phyloP scores from a whole-genome alignment of 805 yeast species.

The Hanseniaspora nectarophila region DNA sequence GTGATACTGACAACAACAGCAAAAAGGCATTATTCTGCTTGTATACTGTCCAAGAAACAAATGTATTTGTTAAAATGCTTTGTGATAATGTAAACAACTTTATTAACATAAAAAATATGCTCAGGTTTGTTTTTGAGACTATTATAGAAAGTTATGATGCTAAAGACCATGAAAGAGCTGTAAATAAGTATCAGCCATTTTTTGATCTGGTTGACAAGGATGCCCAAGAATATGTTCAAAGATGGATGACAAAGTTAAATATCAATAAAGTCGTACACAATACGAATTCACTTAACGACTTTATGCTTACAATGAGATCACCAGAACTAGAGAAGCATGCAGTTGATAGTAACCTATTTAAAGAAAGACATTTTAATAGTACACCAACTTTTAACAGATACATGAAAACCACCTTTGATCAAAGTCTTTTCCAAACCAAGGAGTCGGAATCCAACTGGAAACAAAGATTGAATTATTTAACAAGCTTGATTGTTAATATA shows the following conservation, averaged over 20 bases:
- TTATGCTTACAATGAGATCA: neutral
- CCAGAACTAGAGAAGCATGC: neutral
- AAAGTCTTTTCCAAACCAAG: slow-evolving; percentile 46
- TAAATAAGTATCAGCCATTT: neutral
- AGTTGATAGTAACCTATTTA: neutral
- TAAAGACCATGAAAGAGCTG: neutral
- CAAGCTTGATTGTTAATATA: slow-evolving; percentile 30
- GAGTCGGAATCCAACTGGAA: slow-evolving; percentile 89
- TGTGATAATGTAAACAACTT: neutral
- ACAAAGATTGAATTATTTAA: slow-evolving; percentile 50
- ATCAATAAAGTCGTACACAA: neutral
- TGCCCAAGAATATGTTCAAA: neutral
- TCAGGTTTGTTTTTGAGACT: slow-evolving; percentile 1
- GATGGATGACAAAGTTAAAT: neutral
- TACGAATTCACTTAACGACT: neutral
- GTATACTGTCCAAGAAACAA: slow-evolving; percentile 19
- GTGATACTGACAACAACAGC: slow-evolving; percentile 10
- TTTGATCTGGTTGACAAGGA: neutral
- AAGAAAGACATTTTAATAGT: neutral
- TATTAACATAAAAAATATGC: neutral
- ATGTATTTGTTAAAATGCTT: slow-evolving; percentile 14
- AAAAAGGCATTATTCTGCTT: slow-evolving; percentile 27
- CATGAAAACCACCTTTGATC: neutral
- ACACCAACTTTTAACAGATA: slow-evolving; percentile 2
- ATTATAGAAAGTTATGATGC: neutral